Base-by-base conservation (phyloP, 345 rosid species). In the Aegle marmelos region DNA sequence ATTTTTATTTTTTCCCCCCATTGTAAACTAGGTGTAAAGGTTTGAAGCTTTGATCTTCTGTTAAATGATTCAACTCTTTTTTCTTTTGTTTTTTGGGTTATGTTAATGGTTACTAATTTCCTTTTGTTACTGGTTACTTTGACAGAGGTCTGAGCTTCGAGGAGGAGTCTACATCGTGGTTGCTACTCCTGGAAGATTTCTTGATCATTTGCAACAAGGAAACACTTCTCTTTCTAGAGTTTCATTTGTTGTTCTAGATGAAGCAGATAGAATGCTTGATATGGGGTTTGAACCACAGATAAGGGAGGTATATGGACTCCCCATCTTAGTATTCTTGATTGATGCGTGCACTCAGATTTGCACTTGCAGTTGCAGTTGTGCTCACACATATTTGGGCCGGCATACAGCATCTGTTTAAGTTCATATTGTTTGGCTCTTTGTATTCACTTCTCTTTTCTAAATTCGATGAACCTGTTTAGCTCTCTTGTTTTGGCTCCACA, bases 251-350 rank as follows among this genome's bases (percentile, higher is more conserved):
- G 72, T 86, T 70, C 80, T 86, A 76, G 88, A 86, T 81, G 88
- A 86, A 79, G 86, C 88, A 31, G 88, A 86, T 62, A 79, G 86
- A 77, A 86, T 86, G 88, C 86, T 86, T 79, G 86, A 83, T 75
- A 83, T 86, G 85, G 88, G 88, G 33, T 86, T 86, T 80, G 88
- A 85, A 78, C 85, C 84, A 41, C 88, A 82, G 66, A 82, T 82
- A 71, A 82, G 85, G 78, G 84, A 82, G 84, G 87, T 85, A 82
- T 21, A 37, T 58, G 73, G 54, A 53, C 30, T 69, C 57, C 25
- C 24, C 41, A 59, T 53, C 22, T 45, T 61, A 28, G 22, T 73
- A 9, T 48, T 68, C 45, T 33, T 50, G 22, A 33, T 22, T 4
- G 7, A 53, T 63, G 45, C 60, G 63, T 48, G 48, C 28, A 5